A percentile compares a stretch with the other conserved stretches of the same genome.
Conservation (phyloP, 192 early-diverging fungal genomes). For the Coemansia sp. region DNA sequence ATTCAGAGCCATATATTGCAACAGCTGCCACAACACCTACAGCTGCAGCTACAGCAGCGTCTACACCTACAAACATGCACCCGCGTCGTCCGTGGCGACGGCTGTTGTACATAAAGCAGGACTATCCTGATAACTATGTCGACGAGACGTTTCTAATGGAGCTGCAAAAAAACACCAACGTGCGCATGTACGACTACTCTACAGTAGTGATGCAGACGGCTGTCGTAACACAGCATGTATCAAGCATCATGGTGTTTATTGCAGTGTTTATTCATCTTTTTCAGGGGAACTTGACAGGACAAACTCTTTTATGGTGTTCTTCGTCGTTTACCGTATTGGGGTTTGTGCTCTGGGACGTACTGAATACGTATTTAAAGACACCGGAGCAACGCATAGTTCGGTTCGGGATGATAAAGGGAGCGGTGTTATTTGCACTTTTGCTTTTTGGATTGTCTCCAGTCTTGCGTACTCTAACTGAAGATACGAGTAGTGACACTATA, state of each 20-base stretch:
- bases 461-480: slow-evolving; percentile 84
- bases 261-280: slow-evolving; percentile 80
- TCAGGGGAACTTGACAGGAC: slow-evolving; percentile 52
- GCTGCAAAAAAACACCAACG: slow-evolving; percentile 88
- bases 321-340: slow-evolving; percentile 57
- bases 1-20: background rate
- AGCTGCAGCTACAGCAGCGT: background rate
- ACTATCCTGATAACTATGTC: slow-evolving; percentile 89
- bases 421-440: slow-evolving; percentile 68
- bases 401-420: slow-evolving; percentile 55
- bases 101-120: slow-evolving; percentile 82
- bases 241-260: slow-evolving; percentile 82
- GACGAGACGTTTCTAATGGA: slow-evolving; percentile 83
- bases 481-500: slow-evolving; percentile 88
- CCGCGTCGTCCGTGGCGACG: slow-evolving; percentile 64
- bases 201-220: slow-evolving; percentile 68
- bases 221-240: slow-evolving; percentile 83
- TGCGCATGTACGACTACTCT: slow-evolving; percentile 81
- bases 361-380: slow-evolving; percentile 23
- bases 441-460: slow-evolving; percentile 85
- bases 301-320: slow-evolving; percentile 58
- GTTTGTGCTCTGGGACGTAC: slow-evolving; percentile 67
- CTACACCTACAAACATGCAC: background rate
- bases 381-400: slow-evolving; percentile 43
- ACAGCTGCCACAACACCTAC: background rate